Base-by-base conservation (phyloP, 441 rosid species). In the Omphalea diandra region DNA sequence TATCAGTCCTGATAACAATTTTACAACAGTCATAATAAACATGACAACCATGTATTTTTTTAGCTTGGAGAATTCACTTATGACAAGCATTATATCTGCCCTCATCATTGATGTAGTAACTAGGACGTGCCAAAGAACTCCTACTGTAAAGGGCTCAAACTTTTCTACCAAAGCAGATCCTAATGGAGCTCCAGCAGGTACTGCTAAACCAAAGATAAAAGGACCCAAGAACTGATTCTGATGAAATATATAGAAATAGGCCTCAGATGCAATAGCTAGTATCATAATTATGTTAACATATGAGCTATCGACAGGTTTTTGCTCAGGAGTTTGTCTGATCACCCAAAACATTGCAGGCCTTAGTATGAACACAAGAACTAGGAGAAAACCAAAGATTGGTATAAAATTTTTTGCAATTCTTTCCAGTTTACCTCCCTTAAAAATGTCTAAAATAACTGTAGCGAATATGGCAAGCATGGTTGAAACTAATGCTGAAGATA, bases 141-240 rank as follows among this genome's bases (percentile, higher is more conserved):
- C 65, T 0, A 55, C 17, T 2, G 61, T n/a, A 60, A 83, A 67
- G 35, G 72, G 10, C 53, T 79, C 88, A 1, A 85, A 67, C 67
- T 81, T 88, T 22, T 85, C 83, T 5, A 73, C 79, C 71, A 88
- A 63, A 41, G 75, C 63, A 24, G 88, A 49, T 20, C 88, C 94
- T 22, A 88, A 22, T 2, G 94, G 91, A 44, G 84, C 84, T 6
- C 91, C 94, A 0, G 72, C 67, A 0, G 91, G 89, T 2, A 88
- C 58, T 3, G 74, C 65, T 65, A 85, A 64, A 7, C 95, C 89
- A 0, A 84, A 27, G 12, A 77, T 33, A 56, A 83, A 81, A 3
- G 86, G 74, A 2, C 85, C 88, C 5, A 80, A 22, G 49, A n/a
- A 67, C 2, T 2, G 75, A 58, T 53, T 40, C 46, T 8, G 7